phyloP scores from a whole-genome alignment of 305 asterid species.

The Fraxinus platypoda region DNA sequence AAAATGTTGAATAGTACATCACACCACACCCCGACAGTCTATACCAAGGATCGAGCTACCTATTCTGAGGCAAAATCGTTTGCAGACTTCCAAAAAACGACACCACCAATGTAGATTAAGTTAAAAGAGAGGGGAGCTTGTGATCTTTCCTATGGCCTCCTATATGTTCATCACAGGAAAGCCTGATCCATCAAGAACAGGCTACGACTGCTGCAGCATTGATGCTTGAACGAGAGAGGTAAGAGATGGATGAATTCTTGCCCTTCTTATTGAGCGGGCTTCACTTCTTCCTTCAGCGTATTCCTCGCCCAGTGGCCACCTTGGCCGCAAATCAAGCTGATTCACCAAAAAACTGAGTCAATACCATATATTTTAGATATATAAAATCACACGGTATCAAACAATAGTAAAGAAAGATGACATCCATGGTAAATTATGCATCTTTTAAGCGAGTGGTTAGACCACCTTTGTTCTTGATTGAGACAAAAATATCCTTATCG shows the following conservation, averaged over 20 bases:
- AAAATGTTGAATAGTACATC: not conserved
- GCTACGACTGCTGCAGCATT: slow-evolving; percentile 29
- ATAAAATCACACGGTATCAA: not conserved
- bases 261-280: slow-evolving; percentile 77
- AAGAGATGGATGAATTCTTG: slow-evolving; percentile 87
- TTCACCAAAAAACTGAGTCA: slow-evolving; percentile 13
- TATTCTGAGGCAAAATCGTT: not conserved
- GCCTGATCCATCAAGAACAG: not conserved
- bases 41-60: not conserved
- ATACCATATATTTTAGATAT: slow-evolving; percentile 3
- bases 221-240: slow-evolving; percentile 83
- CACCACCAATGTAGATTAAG: not conserved
- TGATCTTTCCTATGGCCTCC: not conserved
- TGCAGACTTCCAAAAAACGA: not conserved
- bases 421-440: not conserved
- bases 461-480: not conserved
- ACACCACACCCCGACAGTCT: not conserved
- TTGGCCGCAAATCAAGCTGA: slow-evolving; percentile 89
- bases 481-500: not conserved
- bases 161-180: not conserved
- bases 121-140: not conserved
- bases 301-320: slow-evolving; percentile 97
- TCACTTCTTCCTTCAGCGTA: slow-evolving; percentile 82
- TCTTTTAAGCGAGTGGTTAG: not conserved
- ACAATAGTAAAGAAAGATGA: not conserved